Conservation (phyloP, 225 moss, liverwort and hornwort genomes). For the Sphagnum contortum region DNA sequence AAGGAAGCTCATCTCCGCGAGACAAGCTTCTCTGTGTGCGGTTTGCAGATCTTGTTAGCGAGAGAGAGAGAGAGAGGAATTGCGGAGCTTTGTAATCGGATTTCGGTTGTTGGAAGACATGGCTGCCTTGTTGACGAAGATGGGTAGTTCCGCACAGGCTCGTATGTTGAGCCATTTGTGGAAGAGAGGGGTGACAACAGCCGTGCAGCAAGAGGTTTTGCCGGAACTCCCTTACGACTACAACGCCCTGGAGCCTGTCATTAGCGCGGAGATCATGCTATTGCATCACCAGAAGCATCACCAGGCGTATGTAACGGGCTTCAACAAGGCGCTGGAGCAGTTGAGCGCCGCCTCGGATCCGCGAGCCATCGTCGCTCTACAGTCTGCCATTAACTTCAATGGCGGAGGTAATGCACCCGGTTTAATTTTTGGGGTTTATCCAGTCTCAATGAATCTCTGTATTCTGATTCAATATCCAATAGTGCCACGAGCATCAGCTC, state of each 20-base stretch:
- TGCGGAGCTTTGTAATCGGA: too few species aligned
- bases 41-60: too few species aligned
- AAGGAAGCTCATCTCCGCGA: too few species aligned
- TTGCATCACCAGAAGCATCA: constrained; percentile 98
- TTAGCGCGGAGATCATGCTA: constrained; percentile 93
- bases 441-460: too few species aligned
- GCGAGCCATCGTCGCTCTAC: constrained; percentile 45
- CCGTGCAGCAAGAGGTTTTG: constrained; percentile 36
- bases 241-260: constrained; percentile 72
- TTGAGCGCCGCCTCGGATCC: constrained; percentile 39
- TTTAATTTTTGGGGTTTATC: too few species aligned
- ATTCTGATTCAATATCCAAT: too few species aligned
- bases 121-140: too few species aligned
- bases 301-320: constrained; percentile 85
- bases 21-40: too few species aligned
- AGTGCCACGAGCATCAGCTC: too few species aligned
- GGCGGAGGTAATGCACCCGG: constrained; percentile 55
- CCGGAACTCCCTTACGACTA: constrained; percentile 90
- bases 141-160: too few species aligned
- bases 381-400: constrained; percentile 77
- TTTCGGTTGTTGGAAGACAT: too few species aligned
- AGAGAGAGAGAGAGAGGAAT: too few species aligned
- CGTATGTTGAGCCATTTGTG: constrained; percentile 6
- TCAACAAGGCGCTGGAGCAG: constrained; percentile 91
- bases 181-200: constrained; percentile 37